Base-by-base conservation (phyloP, 2,329 filamentous ascomycete genomes). In the Aspergillus calidoustus region DNA sequence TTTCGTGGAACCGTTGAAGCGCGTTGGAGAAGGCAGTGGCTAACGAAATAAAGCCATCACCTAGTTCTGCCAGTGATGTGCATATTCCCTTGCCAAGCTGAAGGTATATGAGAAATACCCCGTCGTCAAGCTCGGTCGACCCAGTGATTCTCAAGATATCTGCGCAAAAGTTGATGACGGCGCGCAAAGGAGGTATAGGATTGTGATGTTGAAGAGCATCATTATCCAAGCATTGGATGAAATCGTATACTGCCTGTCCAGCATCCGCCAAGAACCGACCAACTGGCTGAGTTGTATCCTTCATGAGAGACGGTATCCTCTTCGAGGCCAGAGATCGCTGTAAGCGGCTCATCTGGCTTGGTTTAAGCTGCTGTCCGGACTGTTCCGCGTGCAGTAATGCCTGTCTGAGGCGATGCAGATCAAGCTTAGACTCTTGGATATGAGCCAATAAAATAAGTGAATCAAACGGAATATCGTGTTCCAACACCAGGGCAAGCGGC, bases 1-100 rank as follows among this genome's bases (percentile, higher is more conserved):
- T 88, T 17, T 86, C 83, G 25, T 86, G 83, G 71, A 96, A 94
- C 54, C 83, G 83, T 44, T 79, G 79, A 48, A 84, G 76, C 50
- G 69, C 67, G 54, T 62, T 68, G 50, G 65, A 79, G 46, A 74
- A 70, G 7, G 64, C 59, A 31, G 57, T 54, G 46, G 72, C 69
- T 48, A 80, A 59, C 8, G 72, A 63, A n/a, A 68, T 66, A 11
- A 77, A 60, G 6, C 62, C 59, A 0, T 66, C 64, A 11, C 68
- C 69, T 7, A 68, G 70, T 59, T 71, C 68, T 38, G 69, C 66
- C 17, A 76, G 72, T 44, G 66, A 81, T 69, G 64, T 72, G 69
- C 59, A 70, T 22, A 79, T 64, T 38, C 71, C 69, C 30, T 70
- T 69, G 17, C 77, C 79, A 52, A 79, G 71, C 56, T 80, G 75